phyloP scores from a whole-genome alignment of 768 basidiomycete genomes.

The Agrocybe praecox region DNA sequence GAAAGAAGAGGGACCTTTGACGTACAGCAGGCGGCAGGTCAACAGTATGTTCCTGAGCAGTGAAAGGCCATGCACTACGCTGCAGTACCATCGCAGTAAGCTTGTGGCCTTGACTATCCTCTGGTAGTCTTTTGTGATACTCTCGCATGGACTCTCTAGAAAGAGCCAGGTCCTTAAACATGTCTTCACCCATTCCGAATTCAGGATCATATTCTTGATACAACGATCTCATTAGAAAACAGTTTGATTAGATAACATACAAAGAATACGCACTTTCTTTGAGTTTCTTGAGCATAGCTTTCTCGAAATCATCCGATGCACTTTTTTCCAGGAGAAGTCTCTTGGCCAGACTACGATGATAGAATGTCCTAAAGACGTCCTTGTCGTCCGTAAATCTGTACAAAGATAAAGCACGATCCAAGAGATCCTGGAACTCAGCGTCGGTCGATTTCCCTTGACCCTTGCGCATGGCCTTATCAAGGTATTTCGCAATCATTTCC shows the following conservation, averaged over 20 bases:
- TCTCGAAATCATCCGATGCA: slow-evolving; percentile 88
- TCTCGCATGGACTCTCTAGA: slow-evolving; percentile 75
- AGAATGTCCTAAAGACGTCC: slow-evolving; percentile 93
- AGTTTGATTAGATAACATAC: background rate
- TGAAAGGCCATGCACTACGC: slow-evolving; percentile 87
- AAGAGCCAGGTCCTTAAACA: slow-evolving; percentile 90
- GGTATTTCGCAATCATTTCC: slow-evolving; percentile 90
- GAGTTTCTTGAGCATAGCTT: slow-evolving; percentile 80
- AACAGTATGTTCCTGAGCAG: slow-evolving; percentile 48
- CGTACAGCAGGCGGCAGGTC: slow-evolving; percentile 57
- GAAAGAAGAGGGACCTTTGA: slow-evolving; percentile 8
- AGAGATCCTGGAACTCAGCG: slow-evolving; percentile 56
- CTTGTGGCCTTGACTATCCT: slow-evolving; percentile 43
- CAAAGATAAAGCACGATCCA: slow-evolving; percentile 70
- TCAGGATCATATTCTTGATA: slow-evolving; percentile 88
- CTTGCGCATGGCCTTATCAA: slow-evolving; percentile 85
- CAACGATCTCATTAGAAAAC: background rate
- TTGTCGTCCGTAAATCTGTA: slow-evolving; percentile 91
- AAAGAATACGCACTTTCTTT: slow-evolving; percentile 59
- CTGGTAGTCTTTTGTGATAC: slow-evolving; percentile 51
- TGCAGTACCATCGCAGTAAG: slow-evolving; percentile 84
- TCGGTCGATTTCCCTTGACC: slow-evolving; percentile 78
- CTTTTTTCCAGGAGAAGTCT: slow-evolving; percentile 81
- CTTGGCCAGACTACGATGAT: slow-evolving; percentile 87
- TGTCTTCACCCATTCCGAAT: slow-evolving; percentile 90